Evolutionary conservation across 73 alveolate genomes (phyloP).

Genomic region (Tetrahymena thermophila): DNA sequence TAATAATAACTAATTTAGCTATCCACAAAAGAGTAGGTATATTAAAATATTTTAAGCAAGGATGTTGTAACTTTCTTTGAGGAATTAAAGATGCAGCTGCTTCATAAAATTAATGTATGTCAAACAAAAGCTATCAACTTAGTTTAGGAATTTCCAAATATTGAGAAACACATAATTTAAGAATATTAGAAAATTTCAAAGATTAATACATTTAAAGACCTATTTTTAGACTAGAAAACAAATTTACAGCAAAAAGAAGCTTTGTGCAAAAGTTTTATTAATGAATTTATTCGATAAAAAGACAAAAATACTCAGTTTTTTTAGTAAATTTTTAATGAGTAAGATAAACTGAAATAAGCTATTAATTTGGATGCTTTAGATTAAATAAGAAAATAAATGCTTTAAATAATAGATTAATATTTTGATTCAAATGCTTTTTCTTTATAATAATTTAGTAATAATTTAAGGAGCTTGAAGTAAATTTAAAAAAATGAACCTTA

Average conservation of each 20-base stretch:
- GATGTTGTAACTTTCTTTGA: not conserved
- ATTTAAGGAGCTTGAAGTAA: not conserved
- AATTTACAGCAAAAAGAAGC: not conserved
- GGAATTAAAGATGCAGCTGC: not conserved
- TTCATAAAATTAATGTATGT: not conserved
- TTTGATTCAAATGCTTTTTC: not conserved
- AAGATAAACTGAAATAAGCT: not conserved
- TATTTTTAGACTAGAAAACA: not conserved
- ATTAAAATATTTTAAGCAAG: not conserved
- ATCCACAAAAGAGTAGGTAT: not conserved
- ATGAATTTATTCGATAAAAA: not conserved
- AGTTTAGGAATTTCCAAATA: not conserved
- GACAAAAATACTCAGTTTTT: not conserved
- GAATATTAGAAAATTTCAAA: not conserved
- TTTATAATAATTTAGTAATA: not conserved
- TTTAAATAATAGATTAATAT: not conserved
- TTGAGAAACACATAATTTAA: not conserved
- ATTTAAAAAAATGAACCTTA: not conserved
- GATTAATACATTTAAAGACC: not conserved
- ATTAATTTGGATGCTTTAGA: not conserved
- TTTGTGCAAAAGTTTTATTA: not conserved
- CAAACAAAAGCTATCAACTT: not conserved
- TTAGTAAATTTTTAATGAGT: not conserved
- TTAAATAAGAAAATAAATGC: not conserved
- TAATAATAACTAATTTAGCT: not conserved